Base-by-base conservation (phyloP, 2,329 filamentous ascomycete species). In the Epichloe elymi region DNA sequence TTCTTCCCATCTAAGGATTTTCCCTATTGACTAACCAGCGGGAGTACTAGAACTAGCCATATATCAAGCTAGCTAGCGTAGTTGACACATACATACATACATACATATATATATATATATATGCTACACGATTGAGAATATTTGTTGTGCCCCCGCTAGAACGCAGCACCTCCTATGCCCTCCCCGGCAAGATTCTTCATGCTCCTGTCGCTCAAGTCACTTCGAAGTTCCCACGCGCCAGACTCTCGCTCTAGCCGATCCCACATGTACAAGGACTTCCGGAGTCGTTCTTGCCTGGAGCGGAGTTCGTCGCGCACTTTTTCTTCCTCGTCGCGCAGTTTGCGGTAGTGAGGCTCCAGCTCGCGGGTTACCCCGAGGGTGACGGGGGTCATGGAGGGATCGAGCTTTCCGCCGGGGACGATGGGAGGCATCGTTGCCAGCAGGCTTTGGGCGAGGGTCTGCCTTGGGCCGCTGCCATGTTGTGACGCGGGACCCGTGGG, bases 311-410 rank as follows among this genome's bases (percentile, higher is more conserved):
- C 70, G 2, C 78, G 70, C 37, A 79, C 58, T 54, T 73, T 74
- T 60, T 80, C 78, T 58, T 80, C 78, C 44, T 82, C 78, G 39
- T 80, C 77, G 52, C 70, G 71, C 11, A 80, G 67, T 53, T 75
- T 75, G 36, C 70, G 67, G 56, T 71, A 74, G 60, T 79, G 75
- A n/a, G 70, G 61, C 54, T 79, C 75, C 15, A 79, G 63, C 42
- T 81, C 78, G 11, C 73, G 71, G 35, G 72, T 69, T 23, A 80
- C 72, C 15, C 76, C 74, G 0, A 66, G 51, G 4, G 68, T 67
- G 41, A 75, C 57, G 2, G 74, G 68, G 2, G 69, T 60, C 57
- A 73, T 65, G 17, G 66, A 61, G 1, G 73, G 69, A 53, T 79
- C 76, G 19, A 76, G 60, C 56, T 78, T 79, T 30, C 78, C 78